Evolutionary conservation across 2,329 filamentous ascomycete species (phyloP).

Genomic region (Lojkania enalia): DNA sequence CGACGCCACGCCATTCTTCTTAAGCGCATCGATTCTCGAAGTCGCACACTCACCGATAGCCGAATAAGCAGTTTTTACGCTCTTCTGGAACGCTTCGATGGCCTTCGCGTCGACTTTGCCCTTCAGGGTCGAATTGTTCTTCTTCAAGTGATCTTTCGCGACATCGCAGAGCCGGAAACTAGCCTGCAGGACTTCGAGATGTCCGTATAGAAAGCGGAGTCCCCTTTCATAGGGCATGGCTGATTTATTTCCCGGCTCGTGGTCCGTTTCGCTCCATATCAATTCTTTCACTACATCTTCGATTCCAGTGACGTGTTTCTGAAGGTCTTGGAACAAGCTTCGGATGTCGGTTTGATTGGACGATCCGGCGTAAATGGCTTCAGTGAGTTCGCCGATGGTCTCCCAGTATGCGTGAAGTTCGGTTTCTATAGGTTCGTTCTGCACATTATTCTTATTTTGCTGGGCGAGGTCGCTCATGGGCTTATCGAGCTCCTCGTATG

Average conservation of each 20-base stretch:
- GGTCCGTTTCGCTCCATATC: constrained; percentile 8
- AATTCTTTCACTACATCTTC: constrained; percentile 10
- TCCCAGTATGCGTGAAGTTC: not conserved
- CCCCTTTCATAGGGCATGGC: constrained; percentile 28
- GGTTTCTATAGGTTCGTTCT: not conserved
- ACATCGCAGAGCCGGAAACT: constrained; percentile 19
- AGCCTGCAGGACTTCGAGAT: constrained; percentile 27
- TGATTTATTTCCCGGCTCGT: constrained; percentile 16
- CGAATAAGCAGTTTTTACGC: constrained; percentile 6
- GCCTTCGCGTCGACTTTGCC: constrained; percentile 13
- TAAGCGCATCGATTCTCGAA: constrained; percentile 25
- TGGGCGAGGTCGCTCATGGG: not conserved
- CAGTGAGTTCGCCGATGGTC: not conserved
- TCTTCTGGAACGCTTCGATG: not conserved
- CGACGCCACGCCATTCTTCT: constrained; percentile 20
- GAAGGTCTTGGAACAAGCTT: constrained; percentile 8
- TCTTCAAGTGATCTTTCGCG: constrained; percentile 18
- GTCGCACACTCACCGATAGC: constrained; percentile 18
- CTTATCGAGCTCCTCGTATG: not conserved
- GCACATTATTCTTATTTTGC: too few species aligned
- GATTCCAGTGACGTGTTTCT: constrained; percentile 9
- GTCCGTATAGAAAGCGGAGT: constrained; percentile 27
- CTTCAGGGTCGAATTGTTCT: constrained; percentile 25
- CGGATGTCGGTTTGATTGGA: not conserved
- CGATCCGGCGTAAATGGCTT: not conserved